Evolutionary conservation across 306 rosid genomes (phyloP).

Genomic region (Quercus mongolica): DNA sequence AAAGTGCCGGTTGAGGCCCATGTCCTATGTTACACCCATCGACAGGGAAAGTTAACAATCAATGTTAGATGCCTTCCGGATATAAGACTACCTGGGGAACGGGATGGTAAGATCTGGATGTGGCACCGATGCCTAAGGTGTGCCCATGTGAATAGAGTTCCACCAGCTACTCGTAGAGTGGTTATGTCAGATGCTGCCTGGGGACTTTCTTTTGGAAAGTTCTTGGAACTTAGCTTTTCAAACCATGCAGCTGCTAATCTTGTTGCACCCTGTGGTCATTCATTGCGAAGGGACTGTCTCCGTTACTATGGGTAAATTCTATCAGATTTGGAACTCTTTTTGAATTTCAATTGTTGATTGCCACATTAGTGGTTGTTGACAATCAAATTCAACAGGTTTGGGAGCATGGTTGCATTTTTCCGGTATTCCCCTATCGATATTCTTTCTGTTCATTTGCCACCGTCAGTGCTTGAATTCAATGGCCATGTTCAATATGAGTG

Average conservation of each 20-base stretch:
- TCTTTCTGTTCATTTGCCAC: slow-evolving; percentile 85
- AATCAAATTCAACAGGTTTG: slow-evolving; percentile 59
- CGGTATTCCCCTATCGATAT: slow-evolving; percentile 86
- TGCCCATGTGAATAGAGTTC: slow-evolving; percentile 77
- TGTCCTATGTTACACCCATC: slow-evolving; percentile 78
- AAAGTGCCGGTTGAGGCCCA: slow-evolving; percentile 74
- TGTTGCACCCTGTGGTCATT: slow-evolving; percentile 94
- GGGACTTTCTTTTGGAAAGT: slow-evolving; percentile 98
- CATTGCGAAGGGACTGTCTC: slow-evolving; percentile 95
- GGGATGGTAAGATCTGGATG: slow-evolving; percentile 97
- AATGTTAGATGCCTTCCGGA: slow-evolving; percentile 77
- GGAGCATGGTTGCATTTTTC: slow-evolving; percentile 92
- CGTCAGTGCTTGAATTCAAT: slow-evolving; percentile 69
- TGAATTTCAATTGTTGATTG: slow-evolving; percentile 6
- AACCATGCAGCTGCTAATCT: slow-evolving; percentile 98
- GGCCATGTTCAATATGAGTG: slow-evolving; percentile 67
- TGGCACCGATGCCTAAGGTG: slow-evolving; percentile 97
- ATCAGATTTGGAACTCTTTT: slow-evolving; percentile 4
- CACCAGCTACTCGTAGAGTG: slow-evolving; percentile 92
- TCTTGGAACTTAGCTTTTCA: slow-evolving; percentile 97
- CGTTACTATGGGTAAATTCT: slow-evolving; percentile 84
- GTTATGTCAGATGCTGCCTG: slow-evolving; percentile 99
- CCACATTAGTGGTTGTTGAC: slow-evolving; percentile 14
- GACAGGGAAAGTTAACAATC: slow-evolving; percentile 93
- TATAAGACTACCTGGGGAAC: slow-evolving; percentile 83